Evolutionary conservation across 139 green algal species (phyloP), one percentile per base, ranked within the genome.

Genomic region (Pedinophyceae sp.): DNA sequence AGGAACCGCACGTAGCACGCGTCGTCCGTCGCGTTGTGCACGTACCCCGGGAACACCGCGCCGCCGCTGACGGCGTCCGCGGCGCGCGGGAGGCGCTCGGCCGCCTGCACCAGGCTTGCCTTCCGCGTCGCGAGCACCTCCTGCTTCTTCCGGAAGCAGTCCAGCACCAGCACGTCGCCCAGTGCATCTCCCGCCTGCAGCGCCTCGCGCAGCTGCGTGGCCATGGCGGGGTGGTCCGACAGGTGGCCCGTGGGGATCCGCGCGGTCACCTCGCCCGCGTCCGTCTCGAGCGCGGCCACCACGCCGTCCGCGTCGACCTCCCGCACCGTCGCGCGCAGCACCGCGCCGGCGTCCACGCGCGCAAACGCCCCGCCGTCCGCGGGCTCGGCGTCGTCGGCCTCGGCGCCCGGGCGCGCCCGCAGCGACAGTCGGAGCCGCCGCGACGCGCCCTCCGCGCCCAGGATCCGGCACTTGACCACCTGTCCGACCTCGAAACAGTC

Each of bases 1-100:
- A 89, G 59, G 65, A 94, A 96, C 23, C 82, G 68, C 27, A 97
- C 88, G 62, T 89, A 95, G 2, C 84, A 75, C 13, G 74, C 74
- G 46, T 87, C 74, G 0, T 34, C 18, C 0, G 72, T 88, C 1
- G 93, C 65, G 25, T 27, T 76, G 6, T 78, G 78, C 3, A 96
- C 77, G 40, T 86, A 96, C 25, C 83, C 88, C 2, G 83, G 66
- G 38, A 83, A 53, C 18, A 82, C 25, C 15, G 58, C 48, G 2
- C 68, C 71, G 52, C 73, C 55, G 7, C 27, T 27, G 6, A 89
- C 66, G 19, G 30, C 0, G 6, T 59, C 61, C 10, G 71, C 74
- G 0, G 50, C 53, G 40, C 59, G 49, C 4, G 50, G 6, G 18
- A 60, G 19, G 34, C 29, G 4, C 7, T 56, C 15, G 15, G 52